phyloP scores from a whole-genome alignment of 148 eudicot genomes.

The Nepenthes gracilis region DNA sequence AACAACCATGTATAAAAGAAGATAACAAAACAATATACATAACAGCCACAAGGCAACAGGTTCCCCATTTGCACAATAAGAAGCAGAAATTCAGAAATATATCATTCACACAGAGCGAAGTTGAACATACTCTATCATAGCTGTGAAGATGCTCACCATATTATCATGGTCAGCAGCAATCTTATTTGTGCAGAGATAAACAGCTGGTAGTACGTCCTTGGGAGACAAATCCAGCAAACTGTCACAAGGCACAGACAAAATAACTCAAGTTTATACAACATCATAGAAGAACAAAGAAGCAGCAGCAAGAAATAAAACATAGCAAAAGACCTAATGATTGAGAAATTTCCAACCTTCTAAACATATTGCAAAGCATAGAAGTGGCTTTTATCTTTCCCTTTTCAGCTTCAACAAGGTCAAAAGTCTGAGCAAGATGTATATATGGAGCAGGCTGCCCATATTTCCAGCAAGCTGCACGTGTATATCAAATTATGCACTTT shows the following conservation, averaged over 20 bases:
- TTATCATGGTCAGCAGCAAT: conserved; percentile 97
- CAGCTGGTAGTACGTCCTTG: conserved; percentile 87
- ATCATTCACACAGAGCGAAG: not conserved
- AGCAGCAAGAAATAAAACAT: not conserved
- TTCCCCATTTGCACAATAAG: too few species aligned
- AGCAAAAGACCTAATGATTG: not conserved
- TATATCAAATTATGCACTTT: conserved; percentile 11
- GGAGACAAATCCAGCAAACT: conserved; percentile 86
- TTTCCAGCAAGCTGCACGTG: conserved; percentile 86
- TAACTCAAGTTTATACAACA: conserved; percentile 1
- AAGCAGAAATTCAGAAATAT: not conserved
- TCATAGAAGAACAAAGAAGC: not conserved
- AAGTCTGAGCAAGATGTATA: conserved; percentile 80
- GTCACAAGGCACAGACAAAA: conserved; percentile 8
- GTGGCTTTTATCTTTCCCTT: conserved; percentile 91
- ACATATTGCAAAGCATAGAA: conserved; percentile 94
- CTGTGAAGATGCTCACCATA: conserved; percentile 38
- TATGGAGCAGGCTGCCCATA: conserved; percentile 83
- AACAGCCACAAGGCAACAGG: not conserved
- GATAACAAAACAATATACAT: too few species aligned
- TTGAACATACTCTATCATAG: not conserved
- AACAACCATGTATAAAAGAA: too few species aligned
- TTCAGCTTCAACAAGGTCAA: conserved; percentile 81
- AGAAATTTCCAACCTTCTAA: conserved; percentile 57
- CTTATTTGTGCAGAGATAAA: conserved; percentile 91